Base-by-base conservation (phyloP, 176 grass and related monocot species). In the Bolboschoenus planiculmis region DNA sequence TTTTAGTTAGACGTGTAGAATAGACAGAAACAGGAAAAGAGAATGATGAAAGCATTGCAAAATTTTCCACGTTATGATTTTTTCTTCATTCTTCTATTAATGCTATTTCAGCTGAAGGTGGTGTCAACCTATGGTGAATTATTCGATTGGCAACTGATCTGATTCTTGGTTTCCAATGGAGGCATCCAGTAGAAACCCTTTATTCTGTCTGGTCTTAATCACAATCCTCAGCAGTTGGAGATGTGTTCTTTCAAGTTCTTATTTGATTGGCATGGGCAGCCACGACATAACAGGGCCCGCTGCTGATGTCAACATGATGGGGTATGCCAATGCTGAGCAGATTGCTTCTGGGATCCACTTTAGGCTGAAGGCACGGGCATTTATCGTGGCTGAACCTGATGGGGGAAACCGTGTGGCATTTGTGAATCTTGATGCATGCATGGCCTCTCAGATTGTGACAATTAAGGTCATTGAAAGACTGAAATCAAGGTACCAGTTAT, bases 281-380 rank as follows among this genome's bases (percentile, higher is more conserved):
- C 94, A 93, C 15, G 96, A 98, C 84, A 98, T 98, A 87, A 95
- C 96, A 8, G 96, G 96, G 10, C 96, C 96, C 46, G 96, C 96
- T 37, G 96, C 96, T 78, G 96, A 99, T 67, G 92, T 99, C 79
- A 99, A 99, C 81, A 95, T 99, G 96, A 99, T 99, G 96, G 96
- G 92, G 34, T 99, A 99, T 90, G 96, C 96, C 82, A 93, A 99
- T 87, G 6, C 87, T 35, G 92, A 95, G 26, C 92, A 99, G 90
- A 89, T 80, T 21, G 91, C 90, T 31, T 87, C 92, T 62, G 96
- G 96, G 43, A 85, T 99, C 83, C 96, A 99, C 84, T 93, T 99
- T 87, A 95, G 92, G 90, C 77, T 99, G 60, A 95, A 99, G 86
- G 91, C 96, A 18, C 96, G 96, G 9, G 70, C 91, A 7, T 99